Evolutionary conservation across 1,139 yeast species (phyloP).

Genomic region (Komagataea norvegica): DNA sequence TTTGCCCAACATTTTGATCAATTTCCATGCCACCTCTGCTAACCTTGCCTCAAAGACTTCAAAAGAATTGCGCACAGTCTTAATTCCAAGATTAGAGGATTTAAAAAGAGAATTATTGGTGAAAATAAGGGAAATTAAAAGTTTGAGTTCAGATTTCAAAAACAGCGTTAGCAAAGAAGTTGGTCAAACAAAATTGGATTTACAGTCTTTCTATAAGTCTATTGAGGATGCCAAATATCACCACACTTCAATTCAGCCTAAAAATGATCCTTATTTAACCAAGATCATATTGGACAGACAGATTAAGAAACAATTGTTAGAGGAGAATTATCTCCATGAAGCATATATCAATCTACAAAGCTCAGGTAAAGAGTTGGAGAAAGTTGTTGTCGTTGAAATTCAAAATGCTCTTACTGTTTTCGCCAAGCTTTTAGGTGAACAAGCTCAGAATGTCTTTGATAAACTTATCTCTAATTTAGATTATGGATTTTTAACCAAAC

Average conservation of each 20-base stretch:
- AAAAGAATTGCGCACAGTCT: slow-evolving; percentile 61
- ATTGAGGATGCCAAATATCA: slow-evolving; percentile 38
- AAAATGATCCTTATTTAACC: slow-evolving; percentile 77
- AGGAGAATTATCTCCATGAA: slow-evolving; percentile 82
- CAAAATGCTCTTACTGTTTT: slow-evolving; percentile 76
- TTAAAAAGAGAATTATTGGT: slow-evolving; percentile 74
- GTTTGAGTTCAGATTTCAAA: slow-evolving; percentile 77
- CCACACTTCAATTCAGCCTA: slow-evolving; percentile 34
- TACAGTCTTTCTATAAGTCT: slow-evolving; percentile 44
- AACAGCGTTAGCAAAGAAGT: slow-evolving; percentile 68
- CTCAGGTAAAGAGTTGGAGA: slow-evolving; percentile 85
- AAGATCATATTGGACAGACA: slow-evolving; percentile 71
- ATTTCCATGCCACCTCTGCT: slow-evolving; percentile 72
- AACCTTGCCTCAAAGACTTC: slow-evolving; percentile 60
- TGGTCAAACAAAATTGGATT: slow-evolving; percentile 51
- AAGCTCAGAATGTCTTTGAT: slow-evolving; percentile 63
- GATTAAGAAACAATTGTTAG: slow-evolving; percentile 68
- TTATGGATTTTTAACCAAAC: slow-evolving; percentile 71
- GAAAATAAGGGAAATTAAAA: slow-evolving; percentile 82
- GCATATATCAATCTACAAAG: slow-evolving; percentile 83
- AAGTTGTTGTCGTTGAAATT: slow-evolving; percentile 79
- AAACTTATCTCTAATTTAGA: slow-evolving; percentile 63
- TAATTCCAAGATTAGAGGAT: slow-evolving; percentile 83
- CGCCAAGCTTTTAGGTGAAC: slow-evolving; percentile 62
- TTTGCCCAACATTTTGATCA: slow-evolving; percentile 66